Conservation (phyloP, 2,329 filamentous ascomycete genomes). For the Colletotrichum sp. region DNA sequence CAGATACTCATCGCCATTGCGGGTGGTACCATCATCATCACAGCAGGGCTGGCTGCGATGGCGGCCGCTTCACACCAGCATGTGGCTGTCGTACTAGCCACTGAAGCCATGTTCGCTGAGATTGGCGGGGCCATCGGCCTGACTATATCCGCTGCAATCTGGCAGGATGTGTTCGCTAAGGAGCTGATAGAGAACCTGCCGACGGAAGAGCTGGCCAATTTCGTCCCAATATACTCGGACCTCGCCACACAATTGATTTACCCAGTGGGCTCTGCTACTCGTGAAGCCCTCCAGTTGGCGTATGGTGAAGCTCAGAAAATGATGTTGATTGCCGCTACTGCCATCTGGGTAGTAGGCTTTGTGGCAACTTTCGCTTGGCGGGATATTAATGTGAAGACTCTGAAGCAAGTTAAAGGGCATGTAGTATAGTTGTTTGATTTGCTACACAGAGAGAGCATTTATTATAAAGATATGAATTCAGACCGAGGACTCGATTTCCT, state of each 20-base stretch:
- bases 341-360: not conserved
- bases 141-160: slow-evolving; percentile 34
- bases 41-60: not conserved
- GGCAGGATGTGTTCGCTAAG: slow-evolving; percentile 37
- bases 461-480: not conserved
- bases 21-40: not conserved
- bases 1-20: not conserved
- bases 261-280: slow-evolving; percentile 14
- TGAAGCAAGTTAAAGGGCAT: not conserved
- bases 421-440: not conserved
- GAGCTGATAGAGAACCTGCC: slow-evolving; percentile 43
- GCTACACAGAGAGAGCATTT: not conserved
- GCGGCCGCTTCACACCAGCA: slow-evolving; percentile 20
- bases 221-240: slow-evolving; percentile 46
- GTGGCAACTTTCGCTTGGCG: not conserved
- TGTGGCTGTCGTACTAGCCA: slow-evolving; percentile 35
- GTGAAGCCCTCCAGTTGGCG: not conserved
- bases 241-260: slow-evolving; percentile 42
- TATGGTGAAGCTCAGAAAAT: not conserved
- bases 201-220: slow-evolving; percentile 30
- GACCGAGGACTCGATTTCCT: not conserved
- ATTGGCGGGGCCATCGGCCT: slow-evolving; percentile 35
- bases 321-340: not conserved
- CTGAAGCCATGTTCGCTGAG: slow-evolving; percentile 32
- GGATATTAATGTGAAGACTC: not conserved